These are phyloP conservation scores for Aspergillus nidulans DNA, from an alignment of 495 filamentous ascomycete species.

Conservation along the genomic window DNA sequence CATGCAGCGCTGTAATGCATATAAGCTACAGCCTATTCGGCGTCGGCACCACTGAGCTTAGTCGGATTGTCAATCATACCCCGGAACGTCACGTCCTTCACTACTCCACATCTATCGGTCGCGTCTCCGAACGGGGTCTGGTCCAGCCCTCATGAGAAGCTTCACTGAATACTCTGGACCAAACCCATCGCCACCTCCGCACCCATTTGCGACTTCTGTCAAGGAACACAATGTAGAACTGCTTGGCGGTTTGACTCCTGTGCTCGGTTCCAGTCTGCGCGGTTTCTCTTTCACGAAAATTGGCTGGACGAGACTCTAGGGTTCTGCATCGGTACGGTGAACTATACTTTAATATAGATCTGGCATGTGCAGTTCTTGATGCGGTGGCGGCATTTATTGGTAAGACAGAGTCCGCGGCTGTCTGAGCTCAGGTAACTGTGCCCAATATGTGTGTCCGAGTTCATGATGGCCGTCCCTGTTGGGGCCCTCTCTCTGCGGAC, in stretches of 20 bases:
- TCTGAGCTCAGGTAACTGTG: too few species aligned
- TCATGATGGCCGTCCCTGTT: too few species aligned
- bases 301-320: too few species aligned
- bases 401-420: too few species aligned
- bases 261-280: too few species aligned
- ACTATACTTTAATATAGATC: too few species aligned
- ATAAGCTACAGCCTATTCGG: background rate
- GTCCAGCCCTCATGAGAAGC: background rate
- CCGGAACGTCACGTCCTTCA: background rate
- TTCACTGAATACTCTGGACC: background rate
- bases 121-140: background rate
- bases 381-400: too few species aligned
- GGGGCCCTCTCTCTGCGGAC: too few species aligned
- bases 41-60: background rate
- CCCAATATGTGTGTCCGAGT: too few species aligned
- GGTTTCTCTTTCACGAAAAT: too few species aligned
- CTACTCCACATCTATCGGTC: conserved; percentile 5
- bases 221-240: background rate
- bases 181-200: background rate
- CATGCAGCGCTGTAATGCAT: background rate
- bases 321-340: too few species aligned
- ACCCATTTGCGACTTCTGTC: background rate
- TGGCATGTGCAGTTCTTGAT: too few species aligned
- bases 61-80: background rate
- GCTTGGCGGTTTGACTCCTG: background rate